Evolutionary conservation across 352 stramenopile genomes (phyloP).

Genomic region (Globisporangium uncinulatum): DNA sequence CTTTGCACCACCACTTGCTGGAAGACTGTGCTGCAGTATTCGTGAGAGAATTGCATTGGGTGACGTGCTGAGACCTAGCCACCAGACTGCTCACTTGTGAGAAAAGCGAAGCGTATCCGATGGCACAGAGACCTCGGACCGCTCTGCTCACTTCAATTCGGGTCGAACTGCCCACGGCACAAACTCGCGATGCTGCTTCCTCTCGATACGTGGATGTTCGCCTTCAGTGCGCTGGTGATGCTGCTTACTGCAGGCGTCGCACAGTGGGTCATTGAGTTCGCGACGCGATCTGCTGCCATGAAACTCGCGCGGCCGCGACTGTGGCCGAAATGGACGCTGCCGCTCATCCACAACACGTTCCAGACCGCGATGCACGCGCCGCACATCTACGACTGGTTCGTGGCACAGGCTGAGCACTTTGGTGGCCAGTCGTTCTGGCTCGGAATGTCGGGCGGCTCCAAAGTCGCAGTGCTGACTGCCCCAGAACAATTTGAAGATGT

Average conservation of each 20-base stretch:
- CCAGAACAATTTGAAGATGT: conserved; percentile 20
- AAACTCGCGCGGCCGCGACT: conserved; percentile 4
- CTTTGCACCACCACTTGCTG: no score
- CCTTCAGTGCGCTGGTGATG: neutral
- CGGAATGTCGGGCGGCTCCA: conserved; percentile 2
- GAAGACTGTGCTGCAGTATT: no score
- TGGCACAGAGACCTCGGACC: no score
- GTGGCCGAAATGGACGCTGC: conserved; percentile 10
- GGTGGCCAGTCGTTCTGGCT: conserved; percentile 8
- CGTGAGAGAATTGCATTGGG: no score
- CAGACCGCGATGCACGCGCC: conserved; percentile 6
- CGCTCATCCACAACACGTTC: conserved; percentile 15
- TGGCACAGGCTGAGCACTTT: conserved; percentile 4
- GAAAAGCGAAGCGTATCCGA: no score
- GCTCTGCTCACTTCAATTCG: no score
- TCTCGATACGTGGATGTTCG: conserved; percentile 16
- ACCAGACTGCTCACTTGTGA: no score
- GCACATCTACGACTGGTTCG: conserved; percentile 11
- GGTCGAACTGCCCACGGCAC: no score
- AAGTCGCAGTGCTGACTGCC: conserved; percentile 8
- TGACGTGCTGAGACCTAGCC: no score
- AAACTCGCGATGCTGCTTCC: no score
- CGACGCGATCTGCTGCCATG: conserved; percentile 2
- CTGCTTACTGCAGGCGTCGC: neutral
- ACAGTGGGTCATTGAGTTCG: conserved; percentile 7